phyloP scores from a whole-genome alignment of 805 yeast species.

The Saturnispora ahearnii region DNA sequence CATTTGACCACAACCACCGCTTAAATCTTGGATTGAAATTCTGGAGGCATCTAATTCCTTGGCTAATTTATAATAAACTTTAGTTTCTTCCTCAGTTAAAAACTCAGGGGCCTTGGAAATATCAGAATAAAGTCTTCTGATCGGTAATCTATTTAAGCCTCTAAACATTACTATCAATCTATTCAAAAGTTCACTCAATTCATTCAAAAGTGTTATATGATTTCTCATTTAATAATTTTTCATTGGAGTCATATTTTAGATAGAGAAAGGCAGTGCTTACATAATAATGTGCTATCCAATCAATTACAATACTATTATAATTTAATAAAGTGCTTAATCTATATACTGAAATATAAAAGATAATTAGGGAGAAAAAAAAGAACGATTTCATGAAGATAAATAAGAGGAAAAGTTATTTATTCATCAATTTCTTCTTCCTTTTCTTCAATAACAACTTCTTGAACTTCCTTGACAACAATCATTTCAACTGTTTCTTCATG shows the following conservation, averaged over 20 bases:
- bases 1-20: constrained; percentile 99
- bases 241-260: not conserved
- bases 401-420: not conserved
- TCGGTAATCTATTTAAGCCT: not conserved
- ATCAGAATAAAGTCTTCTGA: not conserved
- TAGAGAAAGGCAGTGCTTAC: too few relatives aligned
- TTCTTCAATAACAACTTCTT: constrained; percentile 66
- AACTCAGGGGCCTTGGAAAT: constrained; percentile 5
- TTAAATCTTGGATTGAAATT: constrained; percentile 68
- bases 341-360: not conserved
- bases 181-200: not conserved
- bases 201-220: not conserved
- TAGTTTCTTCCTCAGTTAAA: constrained; percentile 38
- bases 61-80: constrained; percentile 48
- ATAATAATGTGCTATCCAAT: too few relatives aligned
- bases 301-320: too few relatives aligned
- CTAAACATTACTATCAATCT: not conserved
- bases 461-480: constrained; percentile 66
- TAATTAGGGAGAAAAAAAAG: not conserved
- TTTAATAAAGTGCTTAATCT: too few relatives aligned
- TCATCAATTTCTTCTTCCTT: constrained; percentile 57
- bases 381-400: not conserved
- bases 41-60: constrained; percentile 50
- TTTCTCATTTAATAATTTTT: too few relatives aligned
- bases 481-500: constrained; percentile 37